Conservation (phyloP, 2,329 filamentous ascomycete genomes). For the Colletotrichum cordylinicola region DNA sequence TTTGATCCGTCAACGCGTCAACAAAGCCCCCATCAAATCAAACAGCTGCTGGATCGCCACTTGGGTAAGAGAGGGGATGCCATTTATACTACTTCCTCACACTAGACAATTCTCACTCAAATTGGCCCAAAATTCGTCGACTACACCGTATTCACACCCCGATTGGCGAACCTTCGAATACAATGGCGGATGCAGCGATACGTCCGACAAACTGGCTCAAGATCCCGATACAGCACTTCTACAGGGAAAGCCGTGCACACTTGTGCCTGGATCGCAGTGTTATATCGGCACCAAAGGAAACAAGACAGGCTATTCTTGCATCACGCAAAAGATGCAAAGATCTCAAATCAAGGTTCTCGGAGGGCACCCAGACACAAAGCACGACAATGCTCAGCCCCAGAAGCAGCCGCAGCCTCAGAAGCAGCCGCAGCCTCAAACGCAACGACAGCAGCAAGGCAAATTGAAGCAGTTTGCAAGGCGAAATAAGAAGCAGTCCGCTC, state of each 20-base stretch:
- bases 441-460: background rate
- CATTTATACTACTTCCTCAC: background rate
- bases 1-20: background rate
- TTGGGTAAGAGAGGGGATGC: background rate
- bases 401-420: background rate
- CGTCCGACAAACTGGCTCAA: background rate
- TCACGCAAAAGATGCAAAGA: background rate
- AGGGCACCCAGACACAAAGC: background rate
- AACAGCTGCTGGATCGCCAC: background rate
- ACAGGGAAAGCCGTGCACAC: background rate
- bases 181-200: background rate
- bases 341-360: no score
- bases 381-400: background rate
- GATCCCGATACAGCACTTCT: background rate
- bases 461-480: background rate
- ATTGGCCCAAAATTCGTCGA: background rate
- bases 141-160: background rate
- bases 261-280: background rate
- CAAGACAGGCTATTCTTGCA: no score
- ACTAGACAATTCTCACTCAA: background rate
- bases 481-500: background rate
- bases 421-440: background rate
- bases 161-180: slow-evolving; percentile 4
- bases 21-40: background rate
- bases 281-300: background rate